Conservation (phyloP, 164 flowering plant species). For the Berberis vulgaris region DNA sequence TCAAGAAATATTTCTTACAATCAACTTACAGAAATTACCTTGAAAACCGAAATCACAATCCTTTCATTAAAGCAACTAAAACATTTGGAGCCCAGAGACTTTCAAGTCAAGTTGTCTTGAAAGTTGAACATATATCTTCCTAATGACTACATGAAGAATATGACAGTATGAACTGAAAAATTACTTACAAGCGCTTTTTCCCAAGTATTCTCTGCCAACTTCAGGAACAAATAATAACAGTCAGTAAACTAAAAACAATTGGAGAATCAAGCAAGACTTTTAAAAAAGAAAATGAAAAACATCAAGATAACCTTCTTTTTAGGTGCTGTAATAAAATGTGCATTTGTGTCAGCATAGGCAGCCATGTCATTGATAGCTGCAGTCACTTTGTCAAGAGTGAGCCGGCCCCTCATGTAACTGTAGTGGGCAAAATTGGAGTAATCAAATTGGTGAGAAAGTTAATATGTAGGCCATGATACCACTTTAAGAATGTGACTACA, state of each 20-base stretch:
- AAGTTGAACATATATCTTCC: too few relatives aligned
- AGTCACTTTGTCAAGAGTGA: constrained; percentile 82
- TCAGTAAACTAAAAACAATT: constrained; percentile 13
- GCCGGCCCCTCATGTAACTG: constrained; percentile 97
- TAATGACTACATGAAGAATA: too few relatives aligned
- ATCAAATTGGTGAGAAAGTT: too few relatives aligned
- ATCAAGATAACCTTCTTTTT: constrained; percentile 53
- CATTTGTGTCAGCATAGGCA: constrained; percentile 76
- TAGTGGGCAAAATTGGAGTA: constrained; percentile 2
- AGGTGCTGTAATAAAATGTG: constrained; percentile 67
- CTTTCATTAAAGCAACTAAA: too few relatives aligned
- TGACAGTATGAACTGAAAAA: background rate
- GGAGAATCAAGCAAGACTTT: background rate
- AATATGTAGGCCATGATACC: too few relatives aligned
- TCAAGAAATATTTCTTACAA: too few relatives aligned
- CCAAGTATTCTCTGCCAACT: constrained; percentile 68
- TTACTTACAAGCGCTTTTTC: constrained; percentile 80
- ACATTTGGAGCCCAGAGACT: too few relatives aligned
- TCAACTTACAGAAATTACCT: too few relatives aligned
- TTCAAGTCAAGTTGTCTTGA: too few relatives aligned
- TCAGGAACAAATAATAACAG: constrained; percentile 18
- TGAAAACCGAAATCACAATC: too few relatives aligned
- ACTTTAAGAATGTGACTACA: too few relatives aligned
- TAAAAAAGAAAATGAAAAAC: too few relatives aligned
- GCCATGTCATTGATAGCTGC: constrained; percentile 88